Conservation (phyloP, 1,284 basidiomycete species). For the Dichomitus squalens region DNA sequence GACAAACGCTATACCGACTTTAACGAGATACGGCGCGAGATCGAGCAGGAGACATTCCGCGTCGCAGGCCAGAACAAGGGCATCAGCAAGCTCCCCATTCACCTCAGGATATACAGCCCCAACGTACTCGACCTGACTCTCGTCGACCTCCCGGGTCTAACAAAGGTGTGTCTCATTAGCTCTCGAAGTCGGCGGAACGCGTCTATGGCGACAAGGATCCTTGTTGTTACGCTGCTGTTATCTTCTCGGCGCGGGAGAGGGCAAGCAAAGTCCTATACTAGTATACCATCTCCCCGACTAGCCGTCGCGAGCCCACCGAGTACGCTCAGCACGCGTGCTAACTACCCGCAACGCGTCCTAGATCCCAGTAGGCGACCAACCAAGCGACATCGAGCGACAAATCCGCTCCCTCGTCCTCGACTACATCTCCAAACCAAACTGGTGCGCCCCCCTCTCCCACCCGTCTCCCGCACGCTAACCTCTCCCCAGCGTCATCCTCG, state of each 20-base stretch:
- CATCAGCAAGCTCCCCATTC: constrained; percentile 94
- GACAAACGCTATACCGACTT: constrained; percentile 98
- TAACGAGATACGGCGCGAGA: constrained; percentile 91
- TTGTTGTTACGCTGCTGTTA: too few species aligned
- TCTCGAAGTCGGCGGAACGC: not conserved
- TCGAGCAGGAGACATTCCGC: constrained; percentile 96
- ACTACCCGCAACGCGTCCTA: constrained; percentile 30
- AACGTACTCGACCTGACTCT: constrained; percentile 94
- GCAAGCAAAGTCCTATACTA: too few species aligned
- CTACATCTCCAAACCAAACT: constrained; percentile 96
- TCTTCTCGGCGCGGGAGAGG: too few species aligned
- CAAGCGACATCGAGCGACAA: constrained; percentile 95
- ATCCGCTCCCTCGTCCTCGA: constrained; percentile 93
- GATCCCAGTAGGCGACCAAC: constrained; percentile 92
- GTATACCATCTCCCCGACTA: too few species aligned
- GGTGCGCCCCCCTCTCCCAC: constrained; percentile 50
- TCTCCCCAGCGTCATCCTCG: constrained; percentile 82
- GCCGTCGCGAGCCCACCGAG: too few species aligned
- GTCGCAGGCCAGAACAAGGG: constrained; percentile 99
- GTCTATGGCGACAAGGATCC: not conserved
- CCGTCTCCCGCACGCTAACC: not conserved
- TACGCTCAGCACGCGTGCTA: not conserved
- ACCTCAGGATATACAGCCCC: constrained; percentile 93
- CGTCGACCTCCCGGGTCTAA: constrained; percentile 95
- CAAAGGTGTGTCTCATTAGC: constrained; percentile 67